A percentile compares a stretch with the other conserved stretches of the same genome.
These are phyloP conservation scores for Lumnitzera racemosa DNA, from an alignment of 345 rosid genomes.

Conservation along the genomic window DNA sequence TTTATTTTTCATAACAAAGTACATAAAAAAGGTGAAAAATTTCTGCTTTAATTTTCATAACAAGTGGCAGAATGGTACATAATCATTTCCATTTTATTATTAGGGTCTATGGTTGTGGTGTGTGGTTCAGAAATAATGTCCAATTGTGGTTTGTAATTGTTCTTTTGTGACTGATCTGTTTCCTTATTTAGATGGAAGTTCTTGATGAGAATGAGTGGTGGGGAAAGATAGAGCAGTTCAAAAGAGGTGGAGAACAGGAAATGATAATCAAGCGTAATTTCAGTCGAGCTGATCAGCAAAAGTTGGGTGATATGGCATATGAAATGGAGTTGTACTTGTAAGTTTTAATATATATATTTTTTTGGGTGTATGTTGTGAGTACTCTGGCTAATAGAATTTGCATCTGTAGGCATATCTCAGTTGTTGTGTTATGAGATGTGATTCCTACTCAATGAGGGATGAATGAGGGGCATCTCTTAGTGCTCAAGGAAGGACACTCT, in stretches of 20 bases:
- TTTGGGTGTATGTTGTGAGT: not conserved
- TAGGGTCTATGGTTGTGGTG: too few species aligned
- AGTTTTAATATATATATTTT: slow-evolving; percentile 17
- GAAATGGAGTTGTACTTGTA: slow-evolving; percentile 83
- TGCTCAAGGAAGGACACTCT: too few species aligned
- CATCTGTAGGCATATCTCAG: too few species aligned
- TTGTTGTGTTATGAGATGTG: too few species aligned
- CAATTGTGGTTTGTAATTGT: not conserved
- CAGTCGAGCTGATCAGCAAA: slow-evolving; percentile 67
- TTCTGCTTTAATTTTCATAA: too few species aligned
- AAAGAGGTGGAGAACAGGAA: slow-evolving; percentile 62
- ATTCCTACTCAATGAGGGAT: too few species aligned
- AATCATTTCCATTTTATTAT: too few species aligned
- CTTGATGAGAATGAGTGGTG: slow-evolving; percentile 83
- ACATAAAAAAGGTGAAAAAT: too few species aligned
- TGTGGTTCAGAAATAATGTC: not conserved
- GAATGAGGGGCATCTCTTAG: too few species aligned
- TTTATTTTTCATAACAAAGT: too few species aligned
- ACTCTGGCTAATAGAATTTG: not conserved
- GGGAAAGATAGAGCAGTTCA: slow-evolving; percentile 72
- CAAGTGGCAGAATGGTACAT: too few species aligned
- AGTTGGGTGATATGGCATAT: slow-evolving; percentile 61
- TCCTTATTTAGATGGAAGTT: slow-evolving; percentile 55
- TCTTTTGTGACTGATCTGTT: not conserved
- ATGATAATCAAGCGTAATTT: slow-evolving; percentile 60